phyloP scores from a whole-genome alignment of 2,329 filamentous ascomycete genomes.

The Aspergillus luchuensis region DNA sequence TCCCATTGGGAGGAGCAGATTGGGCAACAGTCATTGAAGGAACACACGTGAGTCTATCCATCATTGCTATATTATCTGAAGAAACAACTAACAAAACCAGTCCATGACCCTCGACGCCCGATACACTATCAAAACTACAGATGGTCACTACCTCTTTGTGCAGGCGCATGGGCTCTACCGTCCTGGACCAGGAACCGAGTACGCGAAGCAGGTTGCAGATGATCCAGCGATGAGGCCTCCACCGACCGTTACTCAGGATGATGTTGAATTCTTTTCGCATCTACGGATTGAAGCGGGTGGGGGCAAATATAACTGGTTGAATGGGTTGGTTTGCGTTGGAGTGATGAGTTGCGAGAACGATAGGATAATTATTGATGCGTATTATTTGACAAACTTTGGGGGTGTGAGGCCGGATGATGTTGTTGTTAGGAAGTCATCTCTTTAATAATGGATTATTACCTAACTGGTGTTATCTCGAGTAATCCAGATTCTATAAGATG shows the following conservation, averaged over 20 bases:
- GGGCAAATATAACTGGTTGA: slow-evolving; percentile 28
- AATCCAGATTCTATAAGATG: too few relatives aligned
- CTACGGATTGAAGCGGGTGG: slow-evolving; percentile 25
- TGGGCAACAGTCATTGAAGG: slow-evolving; percentile 29
- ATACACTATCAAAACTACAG: slow-evolving; percentile 26
- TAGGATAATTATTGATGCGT: slow-evolving; percentile 29
- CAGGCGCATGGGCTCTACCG: slow-evolving; percentile 30
- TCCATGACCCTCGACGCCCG: slow-evolving; percentile 29
- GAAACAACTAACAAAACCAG: slow-evolving; percentile 23
- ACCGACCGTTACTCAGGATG: slow-evolving; percentile 22
- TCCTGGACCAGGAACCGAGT: slow-evolving; percentile 25
- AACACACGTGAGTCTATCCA: slow-evolving; percentile 20
- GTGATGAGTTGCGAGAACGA: slow-evolving; percentile 27
- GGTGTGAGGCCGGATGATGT: slow-evolving; percentile 25
- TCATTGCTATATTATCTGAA: slow-evolving; percentile 8
- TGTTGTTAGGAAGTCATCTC: slow-evolving; percentile 9
- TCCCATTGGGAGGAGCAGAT: slow-evolving; percentile 27
- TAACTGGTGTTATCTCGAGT: neutral
- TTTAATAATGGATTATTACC: neutral
- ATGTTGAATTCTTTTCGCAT: slow-evolving; percentile 32
- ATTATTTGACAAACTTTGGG: slow-evolving; percentile 28
- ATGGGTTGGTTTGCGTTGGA: slow-evolving; percentile 29
- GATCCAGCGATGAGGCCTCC: slow-evolving; percentile 18
- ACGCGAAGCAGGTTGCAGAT: slow-evolving; percentile 24
- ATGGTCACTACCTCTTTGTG: slow-evolving; percentile 26